Base-by-base conservation (phyloP, 108 stramenopile species). In the Cylindrotheca fusiformis region DNA sequence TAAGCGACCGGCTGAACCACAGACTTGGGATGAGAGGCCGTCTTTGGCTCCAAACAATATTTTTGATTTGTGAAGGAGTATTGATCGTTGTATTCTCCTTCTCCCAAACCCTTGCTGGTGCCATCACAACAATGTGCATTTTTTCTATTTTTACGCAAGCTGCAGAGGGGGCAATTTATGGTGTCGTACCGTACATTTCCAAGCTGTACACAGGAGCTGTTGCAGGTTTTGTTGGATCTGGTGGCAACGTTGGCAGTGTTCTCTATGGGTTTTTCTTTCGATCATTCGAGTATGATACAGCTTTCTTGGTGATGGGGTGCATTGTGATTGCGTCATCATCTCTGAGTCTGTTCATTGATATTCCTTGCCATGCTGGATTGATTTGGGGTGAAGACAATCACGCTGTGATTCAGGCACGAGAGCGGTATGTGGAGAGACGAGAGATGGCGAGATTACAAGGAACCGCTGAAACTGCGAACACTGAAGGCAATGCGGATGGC, bases 91-190 rank as follows among this genome's bases (percentile, higher is more conserved):
- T 83, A 2, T 89, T 89, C 58, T 75, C 80, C 0, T 61, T 64
- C 49, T 60, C 78, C 19, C 27, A 64, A 36, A 71, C 78, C n/a
- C 76, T 95, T 10, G 72, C 63, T 6, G 80, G 75, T 19, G 83
- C 94, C 6, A 78, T 95, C 47, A 33, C 69, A 12, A 51, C 72
- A 49, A 70, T 95, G 71, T 64, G 84, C 24, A 48, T 78, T 49
- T 91, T 87, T 60, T 84, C 87, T 48, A 4, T 95, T 3, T 92
- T 87, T 65, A 84, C 87, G 3, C 93, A 94, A 75, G 74, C 67
- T 33, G 76, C 90, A 1, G 93, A 96, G 72, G 95, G 90, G 24
- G 48, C 85, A 36, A 76, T 71, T 8, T 87, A 77, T 55, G 76
- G 81, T 25, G 83, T 89, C 59, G 91, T 93, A 1, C 91, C 91